Base-by-base conservation (phyloP, 1,139 yeast genomes). In the Candida labiduridarum region DNA sequence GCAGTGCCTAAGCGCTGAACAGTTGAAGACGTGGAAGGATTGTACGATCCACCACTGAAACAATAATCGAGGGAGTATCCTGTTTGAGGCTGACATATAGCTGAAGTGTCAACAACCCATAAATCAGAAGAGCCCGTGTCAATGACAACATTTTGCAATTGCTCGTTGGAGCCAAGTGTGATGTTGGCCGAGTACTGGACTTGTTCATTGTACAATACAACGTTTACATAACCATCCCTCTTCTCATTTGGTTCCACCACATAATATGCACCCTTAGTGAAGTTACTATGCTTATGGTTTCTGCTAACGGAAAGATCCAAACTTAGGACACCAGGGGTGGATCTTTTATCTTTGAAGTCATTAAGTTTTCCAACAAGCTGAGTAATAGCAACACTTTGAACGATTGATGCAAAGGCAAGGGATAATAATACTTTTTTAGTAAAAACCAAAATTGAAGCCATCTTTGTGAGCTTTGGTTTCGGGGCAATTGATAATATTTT, bases 81-180 rank as follows among this genome's bases (percentile, higher is more conserved):
- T 1, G 15, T 15, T 8, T 41, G 16, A 10, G 41, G 15, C 16
- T 39, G 34, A 46, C 58, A 55, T 6, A 31, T 34, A 8, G 52
- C 50, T 12, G 45, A 44, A 2, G 44, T 25, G 2, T 46, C 46
- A n/a, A 49, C 41, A 12, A 63, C 59, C 71, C 71, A 67, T 45
- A 66, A 58, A 49, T 67, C 69, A n/a, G 65, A 55, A 29, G 67
- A 61, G 5, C 71, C 71, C 10, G 72, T 68, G 51, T 67, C 72
- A 19, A 68, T 47, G 33, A 53, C 46, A 25, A 67, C 69, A 15
- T 45, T 49, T 25, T 62, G 54, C 15, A 51, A 41, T 46, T 60
- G 63, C 6, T 54, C 49, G 41, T 63, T 49, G 29, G 66, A 56
- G 6, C 71, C 71, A 33, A 61, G 62, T 57, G 38, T 18, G 22